Evolutionary conservation across 805 yeast species (phyloP).

Genomic region (Pichia cabralensis): DNA sequence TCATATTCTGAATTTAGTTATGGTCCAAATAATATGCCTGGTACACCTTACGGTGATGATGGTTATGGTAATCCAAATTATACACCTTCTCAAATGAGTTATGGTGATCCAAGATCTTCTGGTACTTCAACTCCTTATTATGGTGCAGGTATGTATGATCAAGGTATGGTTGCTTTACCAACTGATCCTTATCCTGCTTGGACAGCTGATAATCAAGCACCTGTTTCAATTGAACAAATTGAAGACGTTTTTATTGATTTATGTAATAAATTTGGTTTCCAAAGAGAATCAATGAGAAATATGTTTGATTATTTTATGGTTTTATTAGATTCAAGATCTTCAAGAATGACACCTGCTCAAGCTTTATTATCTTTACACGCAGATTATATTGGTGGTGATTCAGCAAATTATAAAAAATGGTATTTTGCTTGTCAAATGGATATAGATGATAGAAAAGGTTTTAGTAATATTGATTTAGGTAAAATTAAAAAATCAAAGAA

Average conservation of each 20-base stretch:
- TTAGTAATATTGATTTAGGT: constrained; percentile 71
- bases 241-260: constrained; percentile 81
- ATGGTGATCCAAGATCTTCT: constrained; percentile 77
- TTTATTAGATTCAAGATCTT: constrained; percentile 69
- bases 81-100: constrained; percentile 81
- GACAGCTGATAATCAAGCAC: constrained; percentile 94
- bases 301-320: constrained; percentile 86
- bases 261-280: constrained; percentile 79
- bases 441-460: constrained; percentile 76
- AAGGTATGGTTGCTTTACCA: constrained; percentile 54
- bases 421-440: constrained; percentile 83
- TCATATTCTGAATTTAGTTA: constrained; percentile 53
- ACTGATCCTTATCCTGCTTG: constrained; percentile 98
- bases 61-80: constrained; percentile 37
- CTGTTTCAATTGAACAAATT: constrained; percentile 73
- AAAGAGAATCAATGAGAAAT: constrained; percentile 88
- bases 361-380: constrained; percentile 76
- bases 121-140: constrained; percentile 90
- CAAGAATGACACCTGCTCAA: constrained; percentile 85
- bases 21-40: constrained; percentile 51
- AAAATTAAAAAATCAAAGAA: constrained; percentile 70
- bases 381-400: constrained; percentile 81
- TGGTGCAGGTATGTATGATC: constrained; percentile 30
- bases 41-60: constrained; percentile 48
- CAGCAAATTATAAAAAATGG: constrained; percentile 82